phyloP scores from a whole-genome alignment of 2,329 filamentous ascomycete species.

The Boeremia exigua region DNA sequence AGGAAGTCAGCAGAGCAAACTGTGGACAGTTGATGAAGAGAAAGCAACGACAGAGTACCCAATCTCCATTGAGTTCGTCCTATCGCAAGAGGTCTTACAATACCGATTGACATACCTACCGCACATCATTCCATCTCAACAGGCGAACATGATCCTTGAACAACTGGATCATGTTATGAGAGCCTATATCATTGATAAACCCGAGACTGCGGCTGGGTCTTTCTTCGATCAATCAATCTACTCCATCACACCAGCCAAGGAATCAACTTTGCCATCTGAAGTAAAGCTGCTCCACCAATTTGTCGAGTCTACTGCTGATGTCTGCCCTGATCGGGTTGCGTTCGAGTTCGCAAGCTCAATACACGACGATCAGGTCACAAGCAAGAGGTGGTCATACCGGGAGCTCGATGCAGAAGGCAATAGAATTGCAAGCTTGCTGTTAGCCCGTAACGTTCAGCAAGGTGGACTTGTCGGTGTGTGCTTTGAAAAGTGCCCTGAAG shows the following conservation, averaged over 20 bases:
- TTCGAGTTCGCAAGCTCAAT: conserved; percentile 76
- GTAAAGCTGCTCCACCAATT: conserved; percentile 76
- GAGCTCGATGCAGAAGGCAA: conserved; percentile 76
- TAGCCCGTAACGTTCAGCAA: conserved; percentile 54
- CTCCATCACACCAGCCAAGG: conserved; percentile 69
- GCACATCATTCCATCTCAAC: conserved; percentile 69
- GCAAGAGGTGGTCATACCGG: conserved; percentile 73
- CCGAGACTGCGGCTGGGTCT: conserved; percentile 50
- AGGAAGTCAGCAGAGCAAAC: conserved; percentile 30
- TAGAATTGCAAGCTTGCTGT: conserved; percentile 70
- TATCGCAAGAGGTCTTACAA: conserved; percentile 57
- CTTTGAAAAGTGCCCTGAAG: conserved; percentile 85
- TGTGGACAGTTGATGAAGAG: conserved; percentile 70
- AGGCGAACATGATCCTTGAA: conserved; percentile 69
- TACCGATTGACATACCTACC: conserved; percentile 71
- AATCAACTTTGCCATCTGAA: conserved; percentile 62
- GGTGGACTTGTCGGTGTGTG: conserved; percentile 75
- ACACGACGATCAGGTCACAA: conserved; percentile 53
- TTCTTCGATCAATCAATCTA: conserved; percentile 54
- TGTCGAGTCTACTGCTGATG: conserved; percentile 68
- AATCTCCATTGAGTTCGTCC: conserved; percentile 80
- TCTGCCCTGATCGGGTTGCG: conserved; percentile 66
- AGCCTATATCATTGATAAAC: conserved; percentile 61
- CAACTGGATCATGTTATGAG: conserved; percentile 75
- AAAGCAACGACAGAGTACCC: conserved; percentile 76